Conservation (phyloP, 176 grass and related monocot species). For the Otatea glauca region DNA sequence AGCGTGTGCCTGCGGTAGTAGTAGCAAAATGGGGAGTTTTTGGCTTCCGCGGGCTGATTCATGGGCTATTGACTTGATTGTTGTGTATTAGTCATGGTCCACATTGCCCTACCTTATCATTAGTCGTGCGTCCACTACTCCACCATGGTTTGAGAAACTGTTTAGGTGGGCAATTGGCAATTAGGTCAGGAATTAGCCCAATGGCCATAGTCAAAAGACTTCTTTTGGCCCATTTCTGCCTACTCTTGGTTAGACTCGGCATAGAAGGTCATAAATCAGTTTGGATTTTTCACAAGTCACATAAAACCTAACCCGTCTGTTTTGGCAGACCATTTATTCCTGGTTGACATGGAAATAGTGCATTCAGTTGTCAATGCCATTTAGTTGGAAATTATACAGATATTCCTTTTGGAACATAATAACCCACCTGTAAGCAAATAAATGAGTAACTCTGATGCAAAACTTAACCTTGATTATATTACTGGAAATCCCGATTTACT, state of each 20-base stretch:
- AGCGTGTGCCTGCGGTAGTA: not conserved
- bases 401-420: not conserved
- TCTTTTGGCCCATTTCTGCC: not conserved
- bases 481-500: not conserved
- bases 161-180: not conserved
- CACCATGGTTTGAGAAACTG: not conserved
- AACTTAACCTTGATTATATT: conserved; percentile 10
- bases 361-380: conserved; percentile 11
- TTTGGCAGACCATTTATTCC: not conserved
- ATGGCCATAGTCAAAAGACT: not conserved
- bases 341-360: not conserved
- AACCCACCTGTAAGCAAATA: not conserved
- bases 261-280: not conserved
- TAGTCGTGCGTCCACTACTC: not conserved
- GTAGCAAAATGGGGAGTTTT: not conserved
- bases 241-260: not conserved
- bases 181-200: not conserved
- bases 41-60: not conserved
- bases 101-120: not conserved
- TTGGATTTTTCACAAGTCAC: not conserved
- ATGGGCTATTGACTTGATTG: not conserved
- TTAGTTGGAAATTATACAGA: not conserved
- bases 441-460: conserved; percentile 3
- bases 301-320: not conserved
- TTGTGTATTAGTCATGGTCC: not conserved